Evolutionary conservation across 2,329 filamentous ascomycete genomes (phyloP).

Genomic region (Ciborinia camelliae): DNA sequence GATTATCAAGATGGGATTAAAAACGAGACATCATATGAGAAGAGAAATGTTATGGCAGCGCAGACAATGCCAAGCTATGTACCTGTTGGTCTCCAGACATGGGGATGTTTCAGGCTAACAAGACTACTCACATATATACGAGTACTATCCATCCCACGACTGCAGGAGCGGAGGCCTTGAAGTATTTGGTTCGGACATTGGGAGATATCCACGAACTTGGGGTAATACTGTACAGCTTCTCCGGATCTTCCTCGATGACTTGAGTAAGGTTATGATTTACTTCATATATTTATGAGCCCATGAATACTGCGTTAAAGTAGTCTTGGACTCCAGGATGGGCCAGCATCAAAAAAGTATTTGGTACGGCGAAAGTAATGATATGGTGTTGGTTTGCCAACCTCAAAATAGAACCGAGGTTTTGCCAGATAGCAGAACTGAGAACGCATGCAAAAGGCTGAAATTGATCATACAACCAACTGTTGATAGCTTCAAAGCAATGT

Average conservation of each 20-base stretch:
- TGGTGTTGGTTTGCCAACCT: background rate
- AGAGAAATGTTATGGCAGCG: background rate
- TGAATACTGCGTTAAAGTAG: background rate
- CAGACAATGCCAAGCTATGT: background rate
- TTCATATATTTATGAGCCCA: background rate
- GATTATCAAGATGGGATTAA: background rate
- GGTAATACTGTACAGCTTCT: background rate
- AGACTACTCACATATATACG: background rate
- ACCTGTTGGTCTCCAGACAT: background rate
- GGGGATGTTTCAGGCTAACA: background rate
- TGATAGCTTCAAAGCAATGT: background rate
- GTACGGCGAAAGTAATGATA: background rate
- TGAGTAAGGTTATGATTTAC: background rate
- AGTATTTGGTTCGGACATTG: background rate
- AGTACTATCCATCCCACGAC: background rate
- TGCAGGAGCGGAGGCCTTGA: background rate
- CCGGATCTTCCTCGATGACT: background rate
- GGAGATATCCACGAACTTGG: background rate
- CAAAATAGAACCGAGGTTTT: constrained; percentile 1
- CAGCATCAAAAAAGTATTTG: background rate
- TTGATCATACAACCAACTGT: no score
- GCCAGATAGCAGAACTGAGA: no score
- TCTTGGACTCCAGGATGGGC: background rate
- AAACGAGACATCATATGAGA: background rate
- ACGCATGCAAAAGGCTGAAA: background rate